Evolutionary conservation across 305 asterid genomes (phyloP), one percentile per base, ranked within the genome.

Genomic region (Salvia sclarea): DNA sequence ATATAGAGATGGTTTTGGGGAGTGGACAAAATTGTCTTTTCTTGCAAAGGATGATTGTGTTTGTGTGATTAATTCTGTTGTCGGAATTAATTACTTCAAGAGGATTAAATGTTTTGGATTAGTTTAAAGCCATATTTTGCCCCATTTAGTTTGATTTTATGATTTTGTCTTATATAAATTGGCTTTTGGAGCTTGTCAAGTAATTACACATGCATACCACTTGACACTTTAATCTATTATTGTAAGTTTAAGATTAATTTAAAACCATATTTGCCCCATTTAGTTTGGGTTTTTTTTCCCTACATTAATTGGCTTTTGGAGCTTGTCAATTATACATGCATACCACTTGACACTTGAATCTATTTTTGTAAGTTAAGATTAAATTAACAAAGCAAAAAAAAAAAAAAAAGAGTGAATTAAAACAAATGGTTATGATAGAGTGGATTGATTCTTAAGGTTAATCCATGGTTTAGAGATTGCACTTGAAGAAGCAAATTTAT

Each of bases 11-110:
- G 53, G 68, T 25, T 21, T 45, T 49, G 53, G 65, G 43, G 38
- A 28, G 3, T 20, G 73, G 64, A 44, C 74, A 60, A 59, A 47
- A 7, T 71, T 75, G 78, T 68, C 83, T 44, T n/a, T n/a, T 69
- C 52, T 68, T 64, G 61, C 61, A 30, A 55, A 25, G 12, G 43
- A 52, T 64, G 25, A 7, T 56, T 50, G 22, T 21, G 22, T 11
- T 2, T 49, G 13, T 8, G 10, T 10, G 16, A 5, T 22, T 21
- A 12, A 33, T 60, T 70, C 31, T 40, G 9, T 58, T 69, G 47
- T 50, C 56, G 44, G 66, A 52, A 22, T 22, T 10, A 22, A 52
- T 48, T 25, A 25, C 30, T 25, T 25, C 30, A 25, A 33, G 8
- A 33, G 40, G 40, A 8, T 33, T 33, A 1, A 2, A 9, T 9